Base-by-base conservation (phyloP, 148 eudicot species). In the Arbutus unedo region DNA sequence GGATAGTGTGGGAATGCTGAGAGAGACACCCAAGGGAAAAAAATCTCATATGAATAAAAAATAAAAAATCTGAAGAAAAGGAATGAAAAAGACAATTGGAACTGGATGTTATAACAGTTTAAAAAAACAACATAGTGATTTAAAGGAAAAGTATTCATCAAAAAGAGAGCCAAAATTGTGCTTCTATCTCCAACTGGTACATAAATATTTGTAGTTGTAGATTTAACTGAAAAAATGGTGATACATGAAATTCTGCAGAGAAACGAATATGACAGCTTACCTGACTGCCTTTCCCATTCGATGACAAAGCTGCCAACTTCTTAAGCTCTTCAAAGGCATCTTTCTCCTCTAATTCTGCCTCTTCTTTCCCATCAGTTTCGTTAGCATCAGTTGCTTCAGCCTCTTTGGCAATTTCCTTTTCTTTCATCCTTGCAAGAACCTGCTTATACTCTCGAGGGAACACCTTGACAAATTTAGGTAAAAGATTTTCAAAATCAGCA, bases 401-500 rank as follows among this genome's bases (percentile, higher is more conserved):
- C 86, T 83, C 91, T 86, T 89, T 84, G 38, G 88, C 83, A 51
- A 87, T 77, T 78, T 87, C 90, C 71, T 92, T 86, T 54, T 84
- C 85, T 84, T 94, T 93, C 90, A 82, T 89, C 87, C 86, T 94
- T 48, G 91, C 93, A 81, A 97, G 95, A 54, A 94, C 85, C 23
- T 92, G 91, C 85, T 97, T 97, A 81, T 97, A 97, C 80, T 97
- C 99, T 82, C 98, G 92, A 5, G 99, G 99, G 87, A 97, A 91
- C 75, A 97, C 98, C 90, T 97, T 97, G 50, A 97, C 76, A 85
- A 97, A 97, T 76, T 84, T 91, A 7, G 98, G 98, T 68, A 97
- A 82, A 54, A 97, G 89, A 57, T 79, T 78, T 55, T 92, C 99
- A 66, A 97, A 97, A 82, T 91, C 87, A 50, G 92, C 91, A 75